phyloP scores from a whole-genome alignment of 441 rosid species.

The Corymbia calophylla region DNA sequence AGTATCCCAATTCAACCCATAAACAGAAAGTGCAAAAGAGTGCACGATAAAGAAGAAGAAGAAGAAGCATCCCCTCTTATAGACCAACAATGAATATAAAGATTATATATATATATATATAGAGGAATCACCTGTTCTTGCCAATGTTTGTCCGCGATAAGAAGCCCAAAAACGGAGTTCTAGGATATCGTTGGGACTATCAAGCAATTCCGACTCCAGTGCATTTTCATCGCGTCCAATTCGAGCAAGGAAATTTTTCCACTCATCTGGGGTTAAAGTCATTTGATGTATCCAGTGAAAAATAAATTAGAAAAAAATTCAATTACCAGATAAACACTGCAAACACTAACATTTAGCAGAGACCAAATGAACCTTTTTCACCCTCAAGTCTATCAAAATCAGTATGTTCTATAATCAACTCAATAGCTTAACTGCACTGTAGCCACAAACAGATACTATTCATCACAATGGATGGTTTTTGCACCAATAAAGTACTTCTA shows the following conservation, averaged over 20 bases:
- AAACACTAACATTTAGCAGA: not conserved
- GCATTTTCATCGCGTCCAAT: conserved; percentile 94
- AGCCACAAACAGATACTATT: not conserved
- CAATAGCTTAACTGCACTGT: not conserved
- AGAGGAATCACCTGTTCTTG: conserved; percentile 70
- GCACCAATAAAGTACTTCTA: not conserved
- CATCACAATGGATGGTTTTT: not conserved
- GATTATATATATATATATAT: not conserved
- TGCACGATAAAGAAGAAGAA: not conserved
- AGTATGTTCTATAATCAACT: not conserved
- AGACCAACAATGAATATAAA: not conserved
- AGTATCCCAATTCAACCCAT: not conserved
- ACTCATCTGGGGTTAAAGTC: conserved; percentile 62
- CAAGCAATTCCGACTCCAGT: conserved; percentile 60
- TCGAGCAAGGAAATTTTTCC: conserved; percentile 96
- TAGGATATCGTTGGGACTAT: conserved; percentile 65
- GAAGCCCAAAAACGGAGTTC: conserved; percentile 99
- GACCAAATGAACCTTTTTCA: not conserved
- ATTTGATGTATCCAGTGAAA: not conserved
- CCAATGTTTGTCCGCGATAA: conserved; percentile 94
- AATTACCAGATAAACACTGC: not conserved
- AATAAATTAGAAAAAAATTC: not conserved
- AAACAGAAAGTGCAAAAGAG: not conserved
- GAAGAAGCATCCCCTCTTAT: not conserved
- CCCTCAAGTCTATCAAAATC: not conserved